Percentiles rank a stretch among this genome's conserved stretches.
phyloP scores from a whole-genome alignment of 805 yeast species.

The Suhomyces vadensis region DNA sequence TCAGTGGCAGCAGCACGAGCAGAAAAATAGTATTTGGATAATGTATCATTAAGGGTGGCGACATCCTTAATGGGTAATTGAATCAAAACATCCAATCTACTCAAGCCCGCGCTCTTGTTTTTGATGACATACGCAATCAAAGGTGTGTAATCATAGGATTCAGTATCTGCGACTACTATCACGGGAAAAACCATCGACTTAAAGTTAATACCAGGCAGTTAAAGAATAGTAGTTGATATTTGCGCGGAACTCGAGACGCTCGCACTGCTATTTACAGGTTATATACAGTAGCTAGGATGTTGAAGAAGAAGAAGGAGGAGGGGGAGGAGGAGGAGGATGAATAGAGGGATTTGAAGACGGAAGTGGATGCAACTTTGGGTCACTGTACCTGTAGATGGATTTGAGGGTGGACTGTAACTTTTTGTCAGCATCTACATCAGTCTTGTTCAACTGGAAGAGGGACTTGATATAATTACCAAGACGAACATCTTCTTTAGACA shows the following conservation, averaged over 20 bases:
- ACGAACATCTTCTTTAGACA: conserved; percentile 18
- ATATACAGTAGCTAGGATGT: conserved; percentile 2
- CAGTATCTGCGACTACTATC: conserved; percentile 3
- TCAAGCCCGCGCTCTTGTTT: not conserved
- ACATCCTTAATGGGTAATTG: conserved; percentile 19
- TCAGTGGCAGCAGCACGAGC: conserved; percentile 21
- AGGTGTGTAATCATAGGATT: conserved; percentile 10
- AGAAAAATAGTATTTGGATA: conserved; percentile 31
- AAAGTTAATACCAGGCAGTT: no score
- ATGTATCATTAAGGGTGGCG: conserved; percentile 25
- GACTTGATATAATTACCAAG: conserved; percentile 20
- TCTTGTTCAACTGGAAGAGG: conserved; percentile 17
- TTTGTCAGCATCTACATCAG: conserved; percentile 14
- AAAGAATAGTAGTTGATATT: not conserved
- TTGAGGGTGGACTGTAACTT: conserved; percentile 13
- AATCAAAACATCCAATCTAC: conserved; percentile 28
- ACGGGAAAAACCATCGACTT: conserved; percentile 7
- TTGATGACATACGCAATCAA: conserved; percentile 12
- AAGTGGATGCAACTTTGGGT: conserved; percentile 1
- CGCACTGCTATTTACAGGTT: not conserved
- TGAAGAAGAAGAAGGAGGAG: no score
- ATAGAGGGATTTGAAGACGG: no score
- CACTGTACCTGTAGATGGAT: conserved; percentile 12
- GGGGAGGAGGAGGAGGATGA: no score
- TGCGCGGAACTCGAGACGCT: not conserved